Percentiles rank a stretch among this genome's conserved stretches.
These are phyloP conservation scores for Boechera divaricarpa DNA, from an alignment of 345 rosid species.

Conservation along the genomic window DNA sequence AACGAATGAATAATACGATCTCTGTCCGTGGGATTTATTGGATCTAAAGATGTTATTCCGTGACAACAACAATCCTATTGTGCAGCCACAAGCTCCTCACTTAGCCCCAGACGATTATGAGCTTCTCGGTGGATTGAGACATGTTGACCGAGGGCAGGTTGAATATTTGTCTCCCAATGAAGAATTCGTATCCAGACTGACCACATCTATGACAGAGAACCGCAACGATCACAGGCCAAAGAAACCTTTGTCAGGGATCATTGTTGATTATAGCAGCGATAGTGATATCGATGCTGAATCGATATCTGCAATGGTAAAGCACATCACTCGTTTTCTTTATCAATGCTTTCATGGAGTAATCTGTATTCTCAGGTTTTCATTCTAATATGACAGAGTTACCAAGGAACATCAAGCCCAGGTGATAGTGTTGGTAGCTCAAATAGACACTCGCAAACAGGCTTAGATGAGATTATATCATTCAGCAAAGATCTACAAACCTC, in stretches of 20 bases:
- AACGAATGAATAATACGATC: background rate
- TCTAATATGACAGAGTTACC: slow-evolving; percentile 9
- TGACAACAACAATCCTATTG: too few species aligned
- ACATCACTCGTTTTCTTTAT: background rate
- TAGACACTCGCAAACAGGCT: too few species aligned
- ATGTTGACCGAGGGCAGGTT: too few species aligned
- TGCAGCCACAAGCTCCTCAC: too few species aligned
- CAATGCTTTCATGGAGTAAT: background rate
- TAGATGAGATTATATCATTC: background rate
- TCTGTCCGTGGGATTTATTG: background rate
- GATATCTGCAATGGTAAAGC: slow-evolving; percentile 9
- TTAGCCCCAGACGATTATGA: too few species aligned
- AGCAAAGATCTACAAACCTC: too few species aligned
- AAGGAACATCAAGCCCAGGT: slow-evolving; percentile 15
- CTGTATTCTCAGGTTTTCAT: background rate
- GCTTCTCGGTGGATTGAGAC: too few species aligned
- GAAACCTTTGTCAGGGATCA: background rate
- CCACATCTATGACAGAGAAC: too few species aligned
- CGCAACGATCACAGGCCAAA: too few species aligned
- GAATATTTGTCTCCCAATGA: too few species aligned
- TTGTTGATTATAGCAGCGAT: background rate
- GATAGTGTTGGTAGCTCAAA: slow-evolving; percentile 14
- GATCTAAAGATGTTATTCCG: background rate
- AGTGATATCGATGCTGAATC: slow-evolving; percentile 26
- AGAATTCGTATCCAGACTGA: too few species aligned